Percentiles rank a stretch among this genome's conserved stretches.
Evolutionary conservation across 768 basidiomycete species (phyloP).

Genomic region (Cystobasidium onofrii): DNA sequence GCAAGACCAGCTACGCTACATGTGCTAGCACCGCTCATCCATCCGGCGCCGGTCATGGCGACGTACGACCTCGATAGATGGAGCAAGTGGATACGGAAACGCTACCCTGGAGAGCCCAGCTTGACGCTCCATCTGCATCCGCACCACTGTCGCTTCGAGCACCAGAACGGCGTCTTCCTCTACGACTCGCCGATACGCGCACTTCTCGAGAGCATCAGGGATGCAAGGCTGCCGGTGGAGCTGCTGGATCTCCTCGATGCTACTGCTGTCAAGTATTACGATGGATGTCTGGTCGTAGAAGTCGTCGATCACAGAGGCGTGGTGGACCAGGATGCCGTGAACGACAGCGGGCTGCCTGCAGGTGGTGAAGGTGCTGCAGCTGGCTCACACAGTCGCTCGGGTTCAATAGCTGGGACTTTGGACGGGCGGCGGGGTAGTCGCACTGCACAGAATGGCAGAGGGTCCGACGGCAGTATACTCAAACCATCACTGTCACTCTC

Average conservation of each 20-base stretch:
- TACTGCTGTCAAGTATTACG: constrained; percentile 36
- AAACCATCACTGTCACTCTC: neutral
- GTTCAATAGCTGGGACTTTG: neutral
- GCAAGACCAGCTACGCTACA: neutral
- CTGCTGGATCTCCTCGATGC: constrained; percentile 46
- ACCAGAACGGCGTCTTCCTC: constrained; percentile 39
- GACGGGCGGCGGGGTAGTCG: neutral
- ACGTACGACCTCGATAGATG: constrained; percentile 12
- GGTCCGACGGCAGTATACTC: neutral
- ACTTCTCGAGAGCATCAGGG: constrained; percentile 48
- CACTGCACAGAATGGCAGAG: neutral
- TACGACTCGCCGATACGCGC: constrained; percentile 38
- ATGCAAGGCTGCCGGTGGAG: constrained; percentile 46
- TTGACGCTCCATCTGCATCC: constrained; percentile 45
- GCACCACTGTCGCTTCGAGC: constrained; percentile 47
- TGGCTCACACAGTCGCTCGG: neutral
- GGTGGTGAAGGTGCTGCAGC: neutral
- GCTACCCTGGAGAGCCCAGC: neutral
- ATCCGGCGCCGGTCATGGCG: neutral
- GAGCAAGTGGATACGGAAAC: neutral
- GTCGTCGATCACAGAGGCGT: constrained; percentile 47
- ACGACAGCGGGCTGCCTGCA: neutral
- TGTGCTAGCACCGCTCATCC: neutral
- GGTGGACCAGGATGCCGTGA: neutral
- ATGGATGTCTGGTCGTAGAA: constrained; percentile 48